phyloP scores from a whole-genome alignment of 2,329 filamentous ascomycete species.

The Dothistroma pini region DNA sequence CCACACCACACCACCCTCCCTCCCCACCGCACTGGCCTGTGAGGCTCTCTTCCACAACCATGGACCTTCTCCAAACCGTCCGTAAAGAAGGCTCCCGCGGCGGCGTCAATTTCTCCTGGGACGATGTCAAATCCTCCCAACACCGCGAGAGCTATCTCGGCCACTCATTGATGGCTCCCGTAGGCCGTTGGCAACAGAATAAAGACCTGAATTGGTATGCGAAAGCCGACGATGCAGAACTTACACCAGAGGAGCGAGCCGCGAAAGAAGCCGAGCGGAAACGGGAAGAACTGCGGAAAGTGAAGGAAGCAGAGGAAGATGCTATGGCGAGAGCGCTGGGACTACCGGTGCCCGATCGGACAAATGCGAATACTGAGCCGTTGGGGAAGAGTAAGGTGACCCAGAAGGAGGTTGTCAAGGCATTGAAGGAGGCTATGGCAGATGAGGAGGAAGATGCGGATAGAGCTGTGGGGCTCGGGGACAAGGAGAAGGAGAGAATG shows the following conservation, averaged over 20 bases:
- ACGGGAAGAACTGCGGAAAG: constrained; percentile 66
- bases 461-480: constrained; percentile 30
- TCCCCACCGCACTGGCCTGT: not conserved
- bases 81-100: constrained; percentile 88
- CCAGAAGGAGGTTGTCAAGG: constrained; percentile 55
- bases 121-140: constrained; percentile 79
- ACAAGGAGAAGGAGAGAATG: constrained; percentile 19
- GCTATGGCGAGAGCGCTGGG: constrained; percentile 81
- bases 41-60: constrained; percentile 38
- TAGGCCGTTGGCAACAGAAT: constrained; percentile 86
- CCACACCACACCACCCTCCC: not conserved
- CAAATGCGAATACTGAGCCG: constrained; percentile 62
- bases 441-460: constrained; percentile 37
- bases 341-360: constrained; percentile 63
- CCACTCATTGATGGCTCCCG: constrained; percentile 83
- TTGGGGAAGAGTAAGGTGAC: constrained; percentile 52
- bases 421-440: constrained; percentile 47
- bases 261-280: constrained; percentile 67
- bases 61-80: constrained; percentile 92
- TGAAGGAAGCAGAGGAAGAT: constrained; percentile 92
- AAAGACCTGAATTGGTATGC: constrained; percentile 66
- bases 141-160: constrained; percentile 91
- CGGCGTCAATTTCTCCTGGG: constrained; percentile 95
- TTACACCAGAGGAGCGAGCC: constrained; percentile 50
- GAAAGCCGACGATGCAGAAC: constrained; percentile 52